These are phyloP conservation scores for Lagenidium giganteum DNA, from an alignment of 352 stramenopile species.

Conservation along the genomic window DNA sequence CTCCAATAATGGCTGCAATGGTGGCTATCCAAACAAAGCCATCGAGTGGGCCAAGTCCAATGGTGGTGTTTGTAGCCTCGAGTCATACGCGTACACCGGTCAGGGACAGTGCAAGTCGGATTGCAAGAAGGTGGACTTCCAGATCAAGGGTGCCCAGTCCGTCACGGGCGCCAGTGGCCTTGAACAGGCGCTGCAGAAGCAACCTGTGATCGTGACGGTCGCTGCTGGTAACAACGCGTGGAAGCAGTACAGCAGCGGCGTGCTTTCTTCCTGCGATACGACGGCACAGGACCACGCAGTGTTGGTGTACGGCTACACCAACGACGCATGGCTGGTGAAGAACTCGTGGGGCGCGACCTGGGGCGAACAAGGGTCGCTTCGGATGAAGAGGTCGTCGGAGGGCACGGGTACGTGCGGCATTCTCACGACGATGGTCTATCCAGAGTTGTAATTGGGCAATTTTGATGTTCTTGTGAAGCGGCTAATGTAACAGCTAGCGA, in stretches of 20 bases:
- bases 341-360: constrained; percentile 28
- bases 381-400: constrained; percentile 37
- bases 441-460: too few relatives aligned
- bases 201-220: constrained; percentile 17
- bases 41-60: constrained; percentile 13
- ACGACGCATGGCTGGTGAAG: constrained; percentile 16
- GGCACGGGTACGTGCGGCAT: constrained; percentile 13
- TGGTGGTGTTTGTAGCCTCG: constrained; percentile 3
- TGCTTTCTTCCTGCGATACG: constrained; percentile 5
- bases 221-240: constrained; percentile 13
- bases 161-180: constrained; percentile 4
- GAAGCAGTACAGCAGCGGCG: constrained; percentile 18
- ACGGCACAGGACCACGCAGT: constrained; percentile 22
- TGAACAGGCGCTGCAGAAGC: constrained; percentile 7
- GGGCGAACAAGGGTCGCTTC: constrained; percentile 82
- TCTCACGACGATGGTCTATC: too few relatives aligned
- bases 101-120: background rate
- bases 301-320: constrained; percentile 21
- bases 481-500: too few relatives aligned
- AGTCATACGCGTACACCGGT: constrained; percentile 6
- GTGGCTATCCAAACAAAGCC: constrained; percentile 11
- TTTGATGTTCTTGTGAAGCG: too few relatives aligned
- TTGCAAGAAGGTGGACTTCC: constrained; percentile 1
- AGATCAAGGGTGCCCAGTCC: background rate
- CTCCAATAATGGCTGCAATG: constrained; percentile 18